These are phyloP conservation scores for Lentinula aciculospora DNA, from an alignment of 768 basidiomycete species.

Conservation along the genomic window DNA sequence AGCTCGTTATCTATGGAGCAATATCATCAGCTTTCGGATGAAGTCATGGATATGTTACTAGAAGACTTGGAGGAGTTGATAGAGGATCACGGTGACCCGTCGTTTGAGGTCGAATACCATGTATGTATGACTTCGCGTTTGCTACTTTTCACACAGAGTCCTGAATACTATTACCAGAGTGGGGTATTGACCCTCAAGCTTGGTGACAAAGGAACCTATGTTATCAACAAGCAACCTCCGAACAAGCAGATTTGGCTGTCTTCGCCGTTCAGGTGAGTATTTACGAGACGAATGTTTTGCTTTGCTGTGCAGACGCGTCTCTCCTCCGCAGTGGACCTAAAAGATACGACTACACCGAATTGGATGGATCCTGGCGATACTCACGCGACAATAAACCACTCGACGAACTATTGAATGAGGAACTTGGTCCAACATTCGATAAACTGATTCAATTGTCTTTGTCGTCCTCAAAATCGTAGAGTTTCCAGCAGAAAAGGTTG, in stretches of 20 bases:
- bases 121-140: conserved; percentile 35
- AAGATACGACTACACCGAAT: conserved; percentile 73
- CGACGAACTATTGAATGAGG: conserved; percentile 58
- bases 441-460: conserved; percentile 18
- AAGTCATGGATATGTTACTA: conserved; percentile 71
- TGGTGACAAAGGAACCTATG: conserved; percentile 79
- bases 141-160: no score
- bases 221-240: conserved; percentile 95
- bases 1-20: conserved; percentile 53
- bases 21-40: conserved; percentile 71
- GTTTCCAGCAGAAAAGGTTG: background rate
- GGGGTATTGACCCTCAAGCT: conserved; percentile 86
- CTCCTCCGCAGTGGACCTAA: conserved; percentile 70
- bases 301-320: background rate
- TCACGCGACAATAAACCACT: conserved; percentile 59
- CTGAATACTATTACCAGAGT: conserved; percentile 40
- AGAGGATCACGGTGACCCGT: conserved; percentile 48
- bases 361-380: conserved; percentile 68
- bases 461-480: background rate
- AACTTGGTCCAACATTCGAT: conserved; percentile 46
- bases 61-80: conserved; percentile 70
- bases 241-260: conserved; percentile 98
- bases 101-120: conserved; percentile 85
- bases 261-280: conserved; percentile 71
- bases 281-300: conserved; percentile 2